A percentile compares a stretch with the other conserved stretches of the same genome.
phyloP scores from a whole-genome alignment of 106 monocot species.

The Dendrobium huoshanense region DNA sequence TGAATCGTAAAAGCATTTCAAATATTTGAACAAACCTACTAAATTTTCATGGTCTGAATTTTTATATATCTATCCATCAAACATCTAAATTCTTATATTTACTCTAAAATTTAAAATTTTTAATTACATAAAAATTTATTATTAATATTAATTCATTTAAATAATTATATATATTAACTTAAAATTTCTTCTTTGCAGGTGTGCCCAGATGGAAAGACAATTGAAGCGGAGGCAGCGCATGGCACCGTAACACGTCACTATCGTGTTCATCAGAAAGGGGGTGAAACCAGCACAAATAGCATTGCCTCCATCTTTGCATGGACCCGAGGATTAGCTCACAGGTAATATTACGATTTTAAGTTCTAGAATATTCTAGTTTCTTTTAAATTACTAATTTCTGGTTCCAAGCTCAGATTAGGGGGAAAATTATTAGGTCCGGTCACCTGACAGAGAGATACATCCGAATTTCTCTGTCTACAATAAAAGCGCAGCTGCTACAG shows the following conservation, averaged over 20 bases:
- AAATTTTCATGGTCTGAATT: neutral
- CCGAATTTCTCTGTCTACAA: no score
- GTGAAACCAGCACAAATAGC: conserved; percentile 76
- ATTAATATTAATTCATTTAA: no score
- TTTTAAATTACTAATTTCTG: neutral
- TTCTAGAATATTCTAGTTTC: no score
- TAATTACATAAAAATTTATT: no score
- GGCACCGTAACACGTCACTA: conserved; percentile 65
- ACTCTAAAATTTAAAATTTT: no score
- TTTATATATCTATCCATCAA: neutral
- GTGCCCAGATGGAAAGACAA: conserved; percentile 26
- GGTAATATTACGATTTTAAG: conserved; percentile 16
- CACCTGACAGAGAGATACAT: no score
- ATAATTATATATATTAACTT: no score
- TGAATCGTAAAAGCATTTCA: no score
- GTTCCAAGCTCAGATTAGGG: neutral
- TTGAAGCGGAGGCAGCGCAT: conserved; percentile 26
- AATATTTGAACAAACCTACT: no score
- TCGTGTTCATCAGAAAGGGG: conserved; percentile 63
- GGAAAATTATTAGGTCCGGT: no score
- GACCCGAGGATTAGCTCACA: conserved; percentile 63
- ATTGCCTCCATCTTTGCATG: conserved; percentile 75
- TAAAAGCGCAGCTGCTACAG: no score
- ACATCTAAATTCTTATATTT: neutral
- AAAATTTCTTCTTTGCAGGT: neutral